These are phyloP conservation scores for Dispira simplex DNA, from an alignment of 192 early-diverging fungal species.

Conservation along the genomic window DNA sequence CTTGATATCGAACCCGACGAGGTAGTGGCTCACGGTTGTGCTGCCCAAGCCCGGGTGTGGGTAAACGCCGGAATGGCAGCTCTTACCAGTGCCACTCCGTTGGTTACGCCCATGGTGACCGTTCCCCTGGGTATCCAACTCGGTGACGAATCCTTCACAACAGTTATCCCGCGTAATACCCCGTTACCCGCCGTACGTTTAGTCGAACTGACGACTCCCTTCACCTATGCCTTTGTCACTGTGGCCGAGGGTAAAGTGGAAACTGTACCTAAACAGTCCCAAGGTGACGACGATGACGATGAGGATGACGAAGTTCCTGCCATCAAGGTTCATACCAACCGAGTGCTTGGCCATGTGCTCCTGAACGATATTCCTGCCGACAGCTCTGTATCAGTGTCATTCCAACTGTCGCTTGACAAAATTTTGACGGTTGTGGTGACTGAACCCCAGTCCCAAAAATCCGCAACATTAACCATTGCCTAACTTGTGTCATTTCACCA, in stretches of 20 bases:
- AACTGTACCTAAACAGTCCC: conserved; percentile 21
- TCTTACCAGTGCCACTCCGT: conserved; percentile 7
- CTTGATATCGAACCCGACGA: conserved; percentile 83
- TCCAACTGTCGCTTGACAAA: conserved; percentile 23
- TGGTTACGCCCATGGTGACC: conserved; percentile 22
- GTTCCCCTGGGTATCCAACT: conserved; percentile 66
- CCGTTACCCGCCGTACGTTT: conserved; percentile 71
- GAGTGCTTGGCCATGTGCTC: conserved; percentile 28
- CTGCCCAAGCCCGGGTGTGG: conserved; percentile 54
- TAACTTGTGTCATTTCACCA: background rate
- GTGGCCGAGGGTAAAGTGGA: conserved; percentile 65
- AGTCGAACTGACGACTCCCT: conserved; percentile 50
- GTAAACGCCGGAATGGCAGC: conserved; percentile 33
- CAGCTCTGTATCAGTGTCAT: conserved; percentile 21
- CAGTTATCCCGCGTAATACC: conserved; percentile 68
- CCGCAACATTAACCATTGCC: background rate
- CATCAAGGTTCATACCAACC: conserved; percentile 28
- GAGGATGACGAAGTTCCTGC: conserved; percentile 37
- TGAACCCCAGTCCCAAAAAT: conserved; percentile 12
- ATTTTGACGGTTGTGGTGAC: conserved; percentile 26
- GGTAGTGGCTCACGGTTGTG: conserved; percentile 79
- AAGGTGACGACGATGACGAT: conserved; percentile 32
- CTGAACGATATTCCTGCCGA: conserved; percentile 21
- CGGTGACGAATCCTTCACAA: conserved; percentile 52
- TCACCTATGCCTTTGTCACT: conserved; percentile 55